Base-by-base conservation (phyloP, 257 asterid genomes). In the Jaltomata sinuosa region DNA sequence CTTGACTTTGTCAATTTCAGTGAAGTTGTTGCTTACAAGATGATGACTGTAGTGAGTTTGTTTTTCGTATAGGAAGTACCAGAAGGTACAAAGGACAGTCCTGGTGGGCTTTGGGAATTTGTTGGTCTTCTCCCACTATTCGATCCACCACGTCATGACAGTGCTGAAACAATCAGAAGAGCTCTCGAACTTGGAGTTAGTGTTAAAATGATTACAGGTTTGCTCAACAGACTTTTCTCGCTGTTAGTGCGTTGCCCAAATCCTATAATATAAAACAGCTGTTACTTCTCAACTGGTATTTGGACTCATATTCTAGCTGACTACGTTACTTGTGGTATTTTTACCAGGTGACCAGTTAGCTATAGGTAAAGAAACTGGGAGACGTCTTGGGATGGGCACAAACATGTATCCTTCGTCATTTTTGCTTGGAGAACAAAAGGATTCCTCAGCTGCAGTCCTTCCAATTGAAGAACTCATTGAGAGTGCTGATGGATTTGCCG, bases 121-220 rank as follows among this genome's bases (percentile, higher is more conserved):
- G 89, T 93, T 18, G 97, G 94, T n/a, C 94, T 93, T 29, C 94
- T 93, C 49, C 95, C 95, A 11, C 93, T 93, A 31, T 93, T 91
- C 59, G 97, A 93, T 87, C 97, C 94, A 21, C 95, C 95, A 4
- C 92, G 92, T 9, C 97, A 93, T 55, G 95, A 90, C 74, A 91
- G 97, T 79, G 95, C 94, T 34, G 93, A 93, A 83, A 93, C 95
- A 9, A 93, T 93, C 61, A 87, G 88, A 64, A 91, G 88, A 68
- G 97, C 95, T 84, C 91, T 93, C 0, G 92, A 90, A 82, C 97
- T 93, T 84, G 97, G 95, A 55, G 97, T 90, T 22, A 90, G 92
- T 87, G 95, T 93, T 65, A 93, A 93, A 84, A 91, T 93, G 97
- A 93, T 93, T 34, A 91, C 94, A 55, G 96, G 96, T 91, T 59